These are phyloP conservation scores for Phaffia tasmanica DNA, from an alignment of 768 basidiomycete genomes.

Conservation along the genomic window DNA sequence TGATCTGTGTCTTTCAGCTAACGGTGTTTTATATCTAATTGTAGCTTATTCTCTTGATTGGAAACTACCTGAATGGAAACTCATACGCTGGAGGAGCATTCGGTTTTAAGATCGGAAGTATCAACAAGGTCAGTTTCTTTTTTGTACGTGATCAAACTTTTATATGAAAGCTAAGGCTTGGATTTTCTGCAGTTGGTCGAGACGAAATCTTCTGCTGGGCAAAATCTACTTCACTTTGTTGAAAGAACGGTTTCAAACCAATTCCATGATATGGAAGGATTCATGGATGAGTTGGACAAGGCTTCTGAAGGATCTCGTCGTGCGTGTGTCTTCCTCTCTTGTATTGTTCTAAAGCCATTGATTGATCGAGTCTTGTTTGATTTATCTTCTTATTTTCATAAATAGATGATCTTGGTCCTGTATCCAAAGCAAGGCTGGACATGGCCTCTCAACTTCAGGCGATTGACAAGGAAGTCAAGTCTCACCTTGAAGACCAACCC, in stretches of 20 bases:
- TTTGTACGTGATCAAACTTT: neutral
- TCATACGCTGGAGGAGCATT: constrained; percentile 93
- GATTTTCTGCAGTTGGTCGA: constrained; percentile 65
- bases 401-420: constrained; percentile 23
- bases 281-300: constrained; percentile 75
- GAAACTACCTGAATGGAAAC: constrained; percentile 97
- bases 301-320: constrained; percentile 90
- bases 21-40: neutral
- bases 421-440: constrained; percentile 62
- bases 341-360: neutral
- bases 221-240: constrained; percentile 86
- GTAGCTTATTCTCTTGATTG: constrained; percentile 81
- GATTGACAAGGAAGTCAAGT: constrained; percentile 67
- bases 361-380: neutral
- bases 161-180: neutral
- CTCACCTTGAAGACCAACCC: constrained; percentile 57
- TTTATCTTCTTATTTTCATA: neutral
- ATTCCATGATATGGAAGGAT: constrained; percentile 75
- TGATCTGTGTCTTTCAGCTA: neutral
- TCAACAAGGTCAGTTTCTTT: constrained; percentile 64
- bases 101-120: constrained; percentile 92
- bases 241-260: constrained; percentile 77
- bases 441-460: constrained; percentile 63
- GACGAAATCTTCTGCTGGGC: constrained; percentile 90
- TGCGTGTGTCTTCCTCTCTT: constrained; percentile 35